Conservation (phyloP, 192 early-diverging fungal genomes). For the Podila horticola region DNA sequence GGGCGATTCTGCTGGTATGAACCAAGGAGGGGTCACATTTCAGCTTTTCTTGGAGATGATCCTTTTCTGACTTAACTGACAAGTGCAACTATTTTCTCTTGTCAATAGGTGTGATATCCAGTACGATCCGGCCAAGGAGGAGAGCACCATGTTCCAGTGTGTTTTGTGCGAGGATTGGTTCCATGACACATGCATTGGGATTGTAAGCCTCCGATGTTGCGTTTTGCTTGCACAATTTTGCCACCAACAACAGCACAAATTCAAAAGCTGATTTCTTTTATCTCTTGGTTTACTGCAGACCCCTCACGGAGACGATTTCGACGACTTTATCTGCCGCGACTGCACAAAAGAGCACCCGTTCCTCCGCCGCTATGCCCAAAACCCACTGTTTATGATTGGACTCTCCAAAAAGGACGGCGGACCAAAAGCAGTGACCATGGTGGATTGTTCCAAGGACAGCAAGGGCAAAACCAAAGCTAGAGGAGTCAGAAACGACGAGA, state of each 20-base stretch:
- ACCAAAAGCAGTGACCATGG: conserved; percentile 35
- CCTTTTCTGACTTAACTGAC: too few relatives aligned
- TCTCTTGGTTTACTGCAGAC: conserved; percentile 36
- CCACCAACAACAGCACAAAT: not conserved
- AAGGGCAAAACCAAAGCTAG: not conserved
- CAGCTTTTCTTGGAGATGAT: not conserved
- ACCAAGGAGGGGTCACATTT: not conserved
- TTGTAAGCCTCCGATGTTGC: conserved; percentile 20
- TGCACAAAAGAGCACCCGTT: conserved; percentile 65
- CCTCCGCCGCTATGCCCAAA: conserved; percentile 40
- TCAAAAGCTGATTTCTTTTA: not conserved
- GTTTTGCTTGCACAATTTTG: not conserved
- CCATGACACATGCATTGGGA: conserved; percentile 76
- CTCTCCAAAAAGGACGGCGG: conserved; percentile 13
- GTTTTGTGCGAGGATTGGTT: conserved; percentile 90
- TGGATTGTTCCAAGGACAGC: conserved; percentile 33
- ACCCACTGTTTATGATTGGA: conserved; percentile 49
- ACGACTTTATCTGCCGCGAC: conserved; percentile 75
- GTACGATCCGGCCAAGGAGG: conserved; percentile 81
- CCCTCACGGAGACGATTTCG: conserved; percentile 65
- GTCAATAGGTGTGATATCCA: conserved; percentile 70
- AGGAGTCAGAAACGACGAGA: not conserved
- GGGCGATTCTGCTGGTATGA: conserved; percentile 83
- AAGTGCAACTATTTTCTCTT: not conserved
- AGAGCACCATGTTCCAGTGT: conserved; percentile 87